phyloP scores from a whole-genome alignment of 257 asterid genomes.

The Jacaranda copaia region DNA sequence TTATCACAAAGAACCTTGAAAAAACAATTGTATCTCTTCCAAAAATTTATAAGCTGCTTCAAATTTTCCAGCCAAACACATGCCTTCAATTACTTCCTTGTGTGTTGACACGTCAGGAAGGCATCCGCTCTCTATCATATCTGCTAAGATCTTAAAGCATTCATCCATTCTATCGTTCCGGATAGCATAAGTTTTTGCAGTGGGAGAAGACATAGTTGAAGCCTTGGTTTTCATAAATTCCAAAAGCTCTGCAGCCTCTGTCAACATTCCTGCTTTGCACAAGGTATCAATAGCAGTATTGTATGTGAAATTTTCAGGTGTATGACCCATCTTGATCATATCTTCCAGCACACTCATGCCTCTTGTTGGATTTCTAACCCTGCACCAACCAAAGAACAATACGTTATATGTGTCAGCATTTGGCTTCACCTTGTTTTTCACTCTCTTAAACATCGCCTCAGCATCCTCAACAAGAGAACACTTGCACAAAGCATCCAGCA shows the following conservation, averaged over 20 bases:
- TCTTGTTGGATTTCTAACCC: conserved; percentile 78
- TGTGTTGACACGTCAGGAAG: conserved; percentile 93
- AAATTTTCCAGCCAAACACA: conserved; percentile 70
- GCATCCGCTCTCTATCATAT: conserved; percentile 81
- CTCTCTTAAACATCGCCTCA: conserved; percentile 68
- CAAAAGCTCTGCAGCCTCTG: conserved; percentile 74
- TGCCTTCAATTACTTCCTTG: conserved; percentile 84
- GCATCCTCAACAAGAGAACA: conserved; percentile 90
- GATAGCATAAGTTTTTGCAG: conserved; percentile 81
- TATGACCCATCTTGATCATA: conserved; percentile 73
- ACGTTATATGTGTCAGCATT: conserved; percentile 81
- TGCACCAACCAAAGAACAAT: conserved; percentile 91
- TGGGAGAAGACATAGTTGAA: conserved; percentile 86
- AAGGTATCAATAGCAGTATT: conserved; percentile 89
- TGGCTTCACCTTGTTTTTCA: conserved; percentile 68
- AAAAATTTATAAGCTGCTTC: conserved; percentile 79
- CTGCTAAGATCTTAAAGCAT: conserved; percentile 60
- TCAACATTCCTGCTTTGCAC: conserved; percentile 86
- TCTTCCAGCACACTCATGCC: conserved; percentile 77
- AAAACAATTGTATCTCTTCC: conserved; percentile 93
- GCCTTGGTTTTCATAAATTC: conserved; percentile 83
- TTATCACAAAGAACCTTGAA: conserved; percentile 86
- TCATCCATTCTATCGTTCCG: conserved; percentile 77
- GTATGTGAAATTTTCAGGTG: conserved; percentile 82
- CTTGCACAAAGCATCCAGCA: conserved; percentile 90